phyloP scores from a whole-genome alignment of 2,329 filamentous ascomycete genomes.

The Macrophomina phaseolina region DNA sequence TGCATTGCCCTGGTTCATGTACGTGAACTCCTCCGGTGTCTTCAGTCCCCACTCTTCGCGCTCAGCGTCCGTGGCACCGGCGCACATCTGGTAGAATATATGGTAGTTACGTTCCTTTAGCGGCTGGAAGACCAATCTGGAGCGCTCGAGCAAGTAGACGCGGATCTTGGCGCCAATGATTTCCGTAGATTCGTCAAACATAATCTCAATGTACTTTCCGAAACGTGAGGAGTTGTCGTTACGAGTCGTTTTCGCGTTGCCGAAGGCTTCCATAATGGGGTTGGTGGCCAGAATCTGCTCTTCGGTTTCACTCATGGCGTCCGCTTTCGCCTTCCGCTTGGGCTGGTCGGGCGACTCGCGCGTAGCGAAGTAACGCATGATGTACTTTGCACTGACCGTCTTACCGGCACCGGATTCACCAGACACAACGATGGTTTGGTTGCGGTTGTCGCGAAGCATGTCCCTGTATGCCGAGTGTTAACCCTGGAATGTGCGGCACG shows the following conservation, averaged over 20 bases:
- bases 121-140: slow-evolving; percentile 94
- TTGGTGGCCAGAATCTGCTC: slow-evolving; percentile 98
- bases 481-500: neutral
- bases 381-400: slow-evolving; percentile 99
- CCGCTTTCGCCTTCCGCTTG: slow-evolving; percentile 74
- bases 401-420: slow-evolving; percentile 98
- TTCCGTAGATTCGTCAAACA: slow-evolving; percentile 94
- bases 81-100: slow-evolving; percentile 97
- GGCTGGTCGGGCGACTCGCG: slow-evolving; percentile 91
- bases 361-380: slow-evolving; percentile 99
- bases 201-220: slow-evolving; percentile 99
- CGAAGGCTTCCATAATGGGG: slow-evolving; percentile 99
- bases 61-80: slow-evolving; percentile 85
- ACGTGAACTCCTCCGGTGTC: slow-evolving; percentile 89
- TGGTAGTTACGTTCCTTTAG: slow-evolving; percentile 98
- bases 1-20: slow-evolving; percentile 92
- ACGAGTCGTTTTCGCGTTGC: slow-evolving; percentile 98
- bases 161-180: slow-evolving; percentile 98
- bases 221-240: slow-evolving; percentile 99
- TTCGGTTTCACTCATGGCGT: slow-evolving; percentile 95
- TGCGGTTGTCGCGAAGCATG: slow-evolving; percentile 94
- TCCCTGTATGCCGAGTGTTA: slow-evolving; percentile 63
- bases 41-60: slow-evolving; percentile 79
- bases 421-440: slow-evolving; percentile 99
- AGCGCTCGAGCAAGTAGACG: slow-evolving; percentile 93